These are phyloP conservation scores for Verticillium longisporum DNA, from an alignment of 2,329 filamentous ascomycete genomes.

Conservation along the genomic window DNA sequence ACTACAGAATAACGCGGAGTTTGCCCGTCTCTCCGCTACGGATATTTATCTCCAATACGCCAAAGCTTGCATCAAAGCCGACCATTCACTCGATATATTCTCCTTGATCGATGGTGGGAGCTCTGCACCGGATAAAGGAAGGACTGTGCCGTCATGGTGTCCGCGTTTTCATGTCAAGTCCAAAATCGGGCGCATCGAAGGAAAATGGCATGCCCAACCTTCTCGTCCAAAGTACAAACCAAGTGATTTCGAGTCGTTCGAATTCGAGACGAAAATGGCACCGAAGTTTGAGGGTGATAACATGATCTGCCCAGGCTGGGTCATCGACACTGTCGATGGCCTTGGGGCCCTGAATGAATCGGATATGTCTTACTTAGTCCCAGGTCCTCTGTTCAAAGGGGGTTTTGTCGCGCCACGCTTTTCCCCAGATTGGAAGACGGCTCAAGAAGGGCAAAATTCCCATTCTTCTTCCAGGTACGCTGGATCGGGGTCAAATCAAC, in stretches of 20 bases:
- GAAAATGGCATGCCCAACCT: conserved; percentile 1
- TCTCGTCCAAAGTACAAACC: background rate
- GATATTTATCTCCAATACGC: background rate
- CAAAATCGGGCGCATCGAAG: background rate
- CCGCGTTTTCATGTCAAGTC: background rate
- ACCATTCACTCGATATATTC: conserved; percentile 2
- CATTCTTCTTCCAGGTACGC: no score
- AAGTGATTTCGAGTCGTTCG: no score
- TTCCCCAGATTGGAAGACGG: background rate
- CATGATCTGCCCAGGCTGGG: background rate
- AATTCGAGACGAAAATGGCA: background rate
- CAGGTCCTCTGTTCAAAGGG: background rate
- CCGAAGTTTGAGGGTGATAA: background rate
- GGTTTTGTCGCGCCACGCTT: background rate
- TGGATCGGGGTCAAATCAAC: background rate
- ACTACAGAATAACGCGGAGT: background rate
- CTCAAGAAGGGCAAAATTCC: background rate
- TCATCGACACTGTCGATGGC: conserved; percentile 1
- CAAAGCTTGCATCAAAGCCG: background rate
- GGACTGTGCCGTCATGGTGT: background rate
- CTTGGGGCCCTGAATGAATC: background rate
- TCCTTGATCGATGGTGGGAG: conserved; percentile 1
- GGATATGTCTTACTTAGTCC: background rate
- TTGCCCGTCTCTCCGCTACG: background rate
- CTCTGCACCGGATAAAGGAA: background rate